phyloP scores from a whole-genome alignment of 192 early-diverging fungal species.

The Rhizoclosmatium globosum region DNA sequence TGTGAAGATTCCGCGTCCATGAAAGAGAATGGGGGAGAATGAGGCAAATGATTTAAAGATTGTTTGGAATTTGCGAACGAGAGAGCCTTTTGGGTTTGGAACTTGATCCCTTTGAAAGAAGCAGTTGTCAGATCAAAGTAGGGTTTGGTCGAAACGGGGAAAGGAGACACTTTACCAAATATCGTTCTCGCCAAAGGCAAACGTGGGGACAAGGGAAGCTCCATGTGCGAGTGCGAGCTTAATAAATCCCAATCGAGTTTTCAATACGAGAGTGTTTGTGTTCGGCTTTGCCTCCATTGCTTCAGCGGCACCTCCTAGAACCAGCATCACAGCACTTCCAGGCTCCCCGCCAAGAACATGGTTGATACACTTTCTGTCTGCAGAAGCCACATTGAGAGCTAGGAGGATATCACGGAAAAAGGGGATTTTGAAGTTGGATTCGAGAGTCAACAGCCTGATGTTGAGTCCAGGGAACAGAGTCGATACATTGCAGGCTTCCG shows the following conservation, averaged over 20 bases:
- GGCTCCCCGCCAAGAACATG: constrained; percentile 64
- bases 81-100: constrained; percentile 72
- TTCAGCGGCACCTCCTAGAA: constrained; percentile 92
- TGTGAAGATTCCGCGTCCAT: constrained; percentile 70
- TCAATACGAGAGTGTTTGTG: constrained; percentile 40
- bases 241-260: constrained; percentile 83
- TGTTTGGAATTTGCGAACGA: constrained; percentile 73
- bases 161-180: constrained; percentile 58
- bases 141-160: too few relatives aligned
- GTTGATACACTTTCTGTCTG: constrained; percentile 79
- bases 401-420: constrained; percentile 87
- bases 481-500: constrained; percentile 80
- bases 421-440: constrained; percentile 84
- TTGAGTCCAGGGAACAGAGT: constrained; percentile 81
- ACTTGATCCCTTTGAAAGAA: constrained; percentile 60
- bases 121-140: too few relatives aligned
- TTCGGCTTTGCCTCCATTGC: constrained; percentile 45
- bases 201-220: constrained; percentile 85
- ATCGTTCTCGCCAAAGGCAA: constrained; percentile 95
- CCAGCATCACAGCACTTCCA: constrained; percentile 73
- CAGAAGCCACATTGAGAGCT: constrained; percentile 76
- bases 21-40: constrained; percentile 68
- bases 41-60: constrained; percentile 65
- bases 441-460: constrained; percentile 81
- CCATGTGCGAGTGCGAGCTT: constrained; percentile 86